phyloP scores from a whole-genome alignment of 2,329 filamentous ascomycete species.

The Esteya vermicola region DNA sequence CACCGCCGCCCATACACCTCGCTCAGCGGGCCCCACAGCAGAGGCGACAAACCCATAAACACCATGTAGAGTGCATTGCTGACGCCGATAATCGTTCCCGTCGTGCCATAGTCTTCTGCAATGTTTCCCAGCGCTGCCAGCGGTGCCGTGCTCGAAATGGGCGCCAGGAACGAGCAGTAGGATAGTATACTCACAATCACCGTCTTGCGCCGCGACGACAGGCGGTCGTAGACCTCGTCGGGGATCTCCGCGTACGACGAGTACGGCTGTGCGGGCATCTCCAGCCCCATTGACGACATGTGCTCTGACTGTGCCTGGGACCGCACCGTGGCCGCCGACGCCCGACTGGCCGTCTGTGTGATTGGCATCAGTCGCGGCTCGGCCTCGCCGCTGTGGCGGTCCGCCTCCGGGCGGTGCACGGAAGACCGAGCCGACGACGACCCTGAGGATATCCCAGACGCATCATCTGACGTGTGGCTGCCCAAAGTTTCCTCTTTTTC shows the following conservation, averaged over 20 bases:
- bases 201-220: conserved; percentile 47
- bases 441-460: too few relatives aligned
- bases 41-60: conserved; percentile 53
- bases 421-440: too few relatives aligned
- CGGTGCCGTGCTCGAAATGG: conserved; percentile 52
- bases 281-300: conserved; percentile 14
- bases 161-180: conserved; percentile 63
- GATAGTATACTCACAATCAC: conserved; percentile 56
- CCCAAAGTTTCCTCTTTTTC: too few relatives aligned
- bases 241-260: conserved; percentile 22
- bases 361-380: background rate
- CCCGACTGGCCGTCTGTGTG: conserved; percentile 1
- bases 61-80: conserved; percentile 57
- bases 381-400: background rate
- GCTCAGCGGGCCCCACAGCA: conserved; percentile 53
- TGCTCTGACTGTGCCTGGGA: too few relatives aligned
- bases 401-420: too few relatives aligned
- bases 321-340: background rate
- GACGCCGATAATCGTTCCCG: conserved; percentile 49
- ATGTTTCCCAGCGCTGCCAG: conserved; percentile 53
- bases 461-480: too few relatives aligned
- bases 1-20: conserved; percentile 39
- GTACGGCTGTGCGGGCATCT: conserved; percentile 15
- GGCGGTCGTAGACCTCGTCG: conserved; percentile 49
- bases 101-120: conserved; percentile 41